Evolutionary conservation across 2,329 filamentous ascomycete genomes (phyloP).

Genomic region (Cryphonectria radicalis): DNA sequence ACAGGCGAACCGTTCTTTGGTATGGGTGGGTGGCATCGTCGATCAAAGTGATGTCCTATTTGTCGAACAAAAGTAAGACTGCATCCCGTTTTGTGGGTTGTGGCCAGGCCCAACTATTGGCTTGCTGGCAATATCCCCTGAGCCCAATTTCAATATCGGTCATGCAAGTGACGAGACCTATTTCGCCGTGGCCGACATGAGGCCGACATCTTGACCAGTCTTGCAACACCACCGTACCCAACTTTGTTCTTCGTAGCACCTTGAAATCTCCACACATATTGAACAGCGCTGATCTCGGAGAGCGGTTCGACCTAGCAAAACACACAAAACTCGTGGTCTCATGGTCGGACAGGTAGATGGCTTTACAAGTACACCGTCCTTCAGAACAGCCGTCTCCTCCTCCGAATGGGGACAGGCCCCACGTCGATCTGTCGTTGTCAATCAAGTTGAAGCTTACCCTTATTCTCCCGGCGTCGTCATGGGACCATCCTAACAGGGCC

Average conservation of each 20-base stretch:
- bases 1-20: background rate
- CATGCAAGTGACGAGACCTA: background rate
- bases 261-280: background rate
- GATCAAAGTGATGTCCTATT: background rate
- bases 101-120: background rate
- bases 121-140: background rate
- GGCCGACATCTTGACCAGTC: background rate
- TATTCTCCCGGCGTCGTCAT: background rate
- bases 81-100: background rate
- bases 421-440: background rate
- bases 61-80: background rate
- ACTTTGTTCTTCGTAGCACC: background rate
- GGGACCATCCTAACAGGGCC: background rate
- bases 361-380: background rate
- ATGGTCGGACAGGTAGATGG: background rate
- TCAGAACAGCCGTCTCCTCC: background rate
- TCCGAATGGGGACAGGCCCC: background rate
- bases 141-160: background rate
- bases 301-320: background rate
- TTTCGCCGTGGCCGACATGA: constrained; percentile 8
- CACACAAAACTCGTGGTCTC: background rate
- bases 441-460: background rate
- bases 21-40: background rate
- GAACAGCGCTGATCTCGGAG: constrained; percentile 6
- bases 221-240: background rate